Percentiles rank a stretch among this genome's conserved stretches.
Evolutionary conservation across 306 rosid species (phyloP).

Genomic region (Pterocarpus santalinus): DNA sequence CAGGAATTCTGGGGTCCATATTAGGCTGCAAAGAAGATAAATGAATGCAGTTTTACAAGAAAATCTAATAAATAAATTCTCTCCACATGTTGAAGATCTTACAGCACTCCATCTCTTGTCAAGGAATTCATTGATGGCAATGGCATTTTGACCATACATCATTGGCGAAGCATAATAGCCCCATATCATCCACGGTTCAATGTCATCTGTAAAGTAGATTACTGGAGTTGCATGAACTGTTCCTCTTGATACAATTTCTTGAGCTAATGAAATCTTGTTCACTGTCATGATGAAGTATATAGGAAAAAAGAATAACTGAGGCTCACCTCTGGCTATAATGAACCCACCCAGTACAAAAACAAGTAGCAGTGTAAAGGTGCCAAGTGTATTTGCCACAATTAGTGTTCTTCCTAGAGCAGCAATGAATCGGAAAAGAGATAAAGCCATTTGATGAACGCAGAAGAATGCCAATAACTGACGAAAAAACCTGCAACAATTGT

Average conservation of each 20-base stretch:
- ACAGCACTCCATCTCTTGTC: slow-evolving; percentile 91
- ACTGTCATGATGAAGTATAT: slow-evolving; percentile 14
- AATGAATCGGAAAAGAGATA: slow-evolving; percentile 80
- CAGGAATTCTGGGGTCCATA: slow-evolving; percentile 49
- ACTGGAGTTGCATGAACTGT: slow-evolving; percentile 30
- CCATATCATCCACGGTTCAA: slow-evolving; percentile 91
- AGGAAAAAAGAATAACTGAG: neutral
- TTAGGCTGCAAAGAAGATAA: slow-evolving; percentile 54
- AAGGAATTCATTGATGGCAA: slow-evolving; percentile 89
- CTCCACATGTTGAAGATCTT: slow-evolving; percentile 40
- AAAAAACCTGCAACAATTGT: slow-evolving; percentile 65
- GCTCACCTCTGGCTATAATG: slow-evolving; percentile 75
- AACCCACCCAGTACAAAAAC: slow-evolving; percentile 92
- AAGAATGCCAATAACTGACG: slow-evolving; percentile 85
- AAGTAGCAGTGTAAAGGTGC: slow-evolving; percentile 68
- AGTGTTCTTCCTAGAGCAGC: slow-evolving; percentile 86
- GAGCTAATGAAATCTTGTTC: slow-evolving; percentile 1
- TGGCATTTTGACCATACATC: slow-evolving; percentile 97
- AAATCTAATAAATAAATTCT: slow-evolving; percentile 13
- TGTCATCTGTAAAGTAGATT: slow-evolving; percentile 63
- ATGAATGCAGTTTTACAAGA: slow-evolving; percentile 28
- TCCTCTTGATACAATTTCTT: neutral
- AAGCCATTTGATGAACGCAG: slow-evolving; percentile 79
- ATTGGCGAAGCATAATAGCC: slow-evolving; percentile 88
- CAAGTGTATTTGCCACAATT: slow-evolving; percentile 71